phyloP scores from a whole-genome alignment of 768 basidiomycete genomes.

The Amanita rubescens region DNA sequence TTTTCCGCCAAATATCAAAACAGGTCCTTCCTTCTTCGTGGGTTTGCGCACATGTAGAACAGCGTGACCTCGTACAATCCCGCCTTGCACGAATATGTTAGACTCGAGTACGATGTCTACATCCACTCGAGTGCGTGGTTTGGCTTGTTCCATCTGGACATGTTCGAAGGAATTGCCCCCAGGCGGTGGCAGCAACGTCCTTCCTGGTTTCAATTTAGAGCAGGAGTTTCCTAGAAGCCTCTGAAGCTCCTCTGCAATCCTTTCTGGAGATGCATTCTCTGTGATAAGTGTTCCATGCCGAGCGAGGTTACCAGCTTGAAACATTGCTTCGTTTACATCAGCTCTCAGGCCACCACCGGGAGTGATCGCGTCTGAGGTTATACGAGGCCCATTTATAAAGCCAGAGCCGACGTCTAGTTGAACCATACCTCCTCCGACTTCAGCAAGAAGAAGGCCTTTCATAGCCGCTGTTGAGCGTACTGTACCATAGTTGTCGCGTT shows the following conservation, averaged over 20 bases:
- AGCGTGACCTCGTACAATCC: conserved; percentile 60
- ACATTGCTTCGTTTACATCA: neutral
- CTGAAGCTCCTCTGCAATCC: conserved; percentile 51
- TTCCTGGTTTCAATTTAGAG: conserved; percentile 47
- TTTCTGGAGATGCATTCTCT: conserved; percentile 37
- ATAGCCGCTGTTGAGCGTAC: conserved; percentile 33
- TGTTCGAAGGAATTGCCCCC: conserved; percentile 23
- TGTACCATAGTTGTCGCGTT: conserved; percentile 5
- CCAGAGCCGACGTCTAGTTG: conserved; percentile 33
- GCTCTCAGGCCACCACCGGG: conserved; percentile 20
- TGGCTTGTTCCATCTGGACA: conserved; percentile 57
- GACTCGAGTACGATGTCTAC: conserved; percentile 75
- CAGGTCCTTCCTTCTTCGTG: conserved; percentile 44
- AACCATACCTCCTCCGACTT: conserved; percentile 40
- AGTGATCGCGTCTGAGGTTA: conserved; percentile 25
- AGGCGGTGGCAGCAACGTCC: conserved; percentile 33
- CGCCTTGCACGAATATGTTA: conserved; percentile 75
- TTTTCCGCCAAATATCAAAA: conserved; percentile 69
- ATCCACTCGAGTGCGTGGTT: conserved; percentile 66
- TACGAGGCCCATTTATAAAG: conserved; percentile 31
- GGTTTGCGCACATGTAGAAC: conserved; percentile 55
- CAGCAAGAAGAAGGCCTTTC: conserved; percentile 40
- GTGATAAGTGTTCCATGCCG: conserved; percentile 49
- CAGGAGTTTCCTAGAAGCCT: conserved; percentile 55
- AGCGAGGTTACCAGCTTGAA: conserved; percentile 18